Evolutionary conservation across 352 stramenopile genomes (phyloP).

Genomic region (Blastocystis sp.): DNA sequence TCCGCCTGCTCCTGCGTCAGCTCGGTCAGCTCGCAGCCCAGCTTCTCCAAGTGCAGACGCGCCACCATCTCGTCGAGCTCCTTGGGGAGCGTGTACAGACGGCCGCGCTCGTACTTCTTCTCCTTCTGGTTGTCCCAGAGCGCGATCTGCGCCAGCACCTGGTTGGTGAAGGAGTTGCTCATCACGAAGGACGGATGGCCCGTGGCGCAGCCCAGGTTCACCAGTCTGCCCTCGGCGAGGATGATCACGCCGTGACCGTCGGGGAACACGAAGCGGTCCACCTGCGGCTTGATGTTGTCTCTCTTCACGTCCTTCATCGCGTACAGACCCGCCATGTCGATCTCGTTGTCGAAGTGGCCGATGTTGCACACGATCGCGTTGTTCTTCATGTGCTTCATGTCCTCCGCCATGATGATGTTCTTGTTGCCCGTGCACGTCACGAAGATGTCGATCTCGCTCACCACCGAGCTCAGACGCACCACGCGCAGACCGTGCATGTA

Average conservation of each 20-base stretch:
- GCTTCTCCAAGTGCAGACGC: constrained; percentile 90
- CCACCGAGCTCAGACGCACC: constrained; percentile 88
- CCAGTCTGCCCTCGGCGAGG: constrained; percentile 92
- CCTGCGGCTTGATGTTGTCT: constrained; percentile 99
- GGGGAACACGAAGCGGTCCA: constrained; percentile 94
- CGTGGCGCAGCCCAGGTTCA: constrained; percentile 97
- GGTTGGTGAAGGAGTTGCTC: constrained; percentile 98
- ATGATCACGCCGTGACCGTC: constrained; percentile 94
- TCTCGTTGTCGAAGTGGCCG: constrained; percentile 99
- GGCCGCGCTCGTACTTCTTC: constrained; percentile 89
- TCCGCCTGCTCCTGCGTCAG: constrained; percentile 93
- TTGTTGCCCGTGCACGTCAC: constrained; percentile 99
- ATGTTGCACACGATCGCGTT: constrained; percentile 99
- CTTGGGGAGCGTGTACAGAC: constrained; percentile 98
- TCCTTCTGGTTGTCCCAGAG: constrained; percentile 92
- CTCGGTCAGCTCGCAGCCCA: constrained; percentile 92
- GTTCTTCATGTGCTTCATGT: constrained; percentile 99
- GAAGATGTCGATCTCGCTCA: constrained; percentile 91
- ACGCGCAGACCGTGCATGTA: constrained; percentile 97
- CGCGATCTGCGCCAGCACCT: constrained; percentile 96
- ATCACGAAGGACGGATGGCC: constrained; percentile 98
- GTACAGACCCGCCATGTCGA: constrained; percentile 94
- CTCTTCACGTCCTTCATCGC: constrained; percentile 84
- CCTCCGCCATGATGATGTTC: constrained; percentile 93
- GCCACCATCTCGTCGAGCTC: constrained; percentile 97